Evolutionary conservation across 331 rosid species (phyloP), one percentile per base, ranked within the genome.

Genomic region (Acacia pycnantha): DNA sequence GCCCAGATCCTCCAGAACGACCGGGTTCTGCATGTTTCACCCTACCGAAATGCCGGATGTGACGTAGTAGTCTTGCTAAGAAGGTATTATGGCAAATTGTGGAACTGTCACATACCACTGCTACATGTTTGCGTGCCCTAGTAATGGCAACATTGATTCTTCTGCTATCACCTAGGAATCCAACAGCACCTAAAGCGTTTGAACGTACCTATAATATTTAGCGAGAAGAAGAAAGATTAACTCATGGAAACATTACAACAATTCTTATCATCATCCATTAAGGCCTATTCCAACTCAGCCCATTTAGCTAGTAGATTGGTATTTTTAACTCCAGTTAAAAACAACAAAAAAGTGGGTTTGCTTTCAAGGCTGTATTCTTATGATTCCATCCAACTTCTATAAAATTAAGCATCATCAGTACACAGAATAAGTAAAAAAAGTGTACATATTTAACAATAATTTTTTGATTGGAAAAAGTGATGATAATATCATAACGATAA

Each of bases 121-220:
- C 95, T 44, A 93, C 84, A 68, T 93, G 97, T 80, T 89, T 93
- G 62, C 97, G 90, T 26, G 97, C 94, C 86, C 97, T 89, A 33
- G 97, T 93, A 74, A 93, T 85, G 82, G 97, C 97, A 50, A 93
- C 97, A 33, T 93, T 93, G 89, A 93, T 93, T 69, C 97, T 87
- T 85, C 97, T 81, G 80, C 94, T 93, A 75, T 93, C 97, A 18
- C 97, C 97, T 0, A 93, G 91, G 84, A 93, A 93, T 79, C 97
- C 97, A 73, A 93, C 97, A 22, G 95, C 97, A 74, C 97, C 97
- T 75, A 93, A 74, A 54, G 89, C 88, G 89, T 91, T 93, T 9
- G 97, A 93, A 31, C 95, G 92, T 62, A 93, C 97, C 97, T 93
- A 50, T 44, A 48, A 68, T 40, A 40, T 43, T 33, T 70, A 27